Base-by-base conservation (phyloP, 192 early-diverging fungal species). In the Backusella sp. region DNA sequence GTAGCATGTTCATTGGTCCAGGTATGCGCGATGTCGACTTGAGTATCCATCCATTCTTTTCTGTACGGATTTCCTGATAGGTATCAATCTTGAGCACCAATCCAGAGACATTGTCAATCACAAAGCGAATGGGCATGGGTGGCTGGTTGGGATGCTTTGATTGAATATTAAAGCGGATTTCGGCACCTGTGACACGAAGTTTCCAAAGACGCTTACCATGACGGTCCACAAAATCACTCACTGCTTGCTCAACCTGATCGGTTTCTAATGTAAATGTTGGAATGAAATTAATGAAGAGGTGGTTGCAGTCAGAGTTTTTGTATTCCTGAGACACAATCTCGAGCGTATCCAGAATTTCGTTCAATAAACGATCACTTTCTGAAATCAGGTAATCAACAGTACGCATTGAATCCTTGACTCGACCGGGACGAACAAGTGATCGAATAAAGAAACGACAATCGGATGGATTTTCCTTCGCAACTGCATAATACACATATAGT, bases 391-490 rank as follows among this genome's bases (percentile, higher is more conserved):
- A 99, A 72, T 98, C 97, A n/a, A 93, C 93, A 12, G 97, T 97
- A 14, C 90, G 90, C 59, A 95, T 90, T 1, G 88, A 86, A 62
- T 92, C 91, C 68, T 88, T 87, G 68, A 96, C 86, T 35, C 92
- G 88, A 14, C 96, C 94, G 21, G 97, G 96, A 52, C 97, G 94
- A 46, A 99, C 95, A 56, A 99, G 87, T 36, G 95, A 96, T 68
- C 97, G 93, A 39, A 99, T 94, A 84, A 99, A 99, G 94, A 99
- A 98, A 19, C 97, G 90, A 72, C 91, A 92, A 84, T 99, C 97
- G 0, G 96, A 88, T 4, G 92, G 85, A 79, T 99, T 99, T 84
- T 96, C 91, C 86, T 97, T 98, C 80, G 92, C 94, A 66, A 95
- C 88, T 23, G 92, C 96, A 77, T 96, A 94, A 89, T 99, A 99